phyloP scores from a whole-genome alignment of 108 stramenopile species.

The Chaetoceros muelleri region DNA sequence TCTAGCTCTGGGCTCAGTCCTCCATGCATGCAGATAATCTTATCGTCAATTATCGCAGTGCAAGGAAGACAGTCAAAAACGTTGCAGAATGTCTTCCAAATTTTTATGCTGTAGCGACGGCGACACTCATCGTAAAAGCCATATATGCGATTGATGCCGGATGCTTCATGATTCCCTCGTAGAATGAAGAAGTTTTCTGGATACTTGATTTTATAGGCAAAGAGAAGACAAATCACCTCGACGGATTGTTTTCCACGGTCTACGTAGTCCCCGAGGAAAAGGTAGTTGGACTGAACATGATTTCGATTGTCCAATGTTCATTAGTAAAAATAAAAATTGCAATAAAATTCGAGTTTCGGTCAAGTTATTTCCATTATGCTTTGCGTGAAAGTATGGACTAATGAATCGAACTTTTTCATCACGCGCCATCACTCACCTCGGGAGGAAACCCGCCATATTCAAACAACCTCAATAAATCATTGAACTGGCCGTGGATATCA shows the following conservation, averaged over 20 bases:
- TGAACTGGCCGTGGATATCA: conserved; percentile 84
- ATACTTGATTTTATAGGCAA: conserved; percentile 84
- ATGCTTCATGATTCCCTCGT: conserved; percentile 87
- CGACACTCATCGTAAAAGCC: conserved; percentile 91
- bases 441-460: conserved; percentile 77
- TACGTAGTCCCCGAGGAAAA: conserved; percentile 85
- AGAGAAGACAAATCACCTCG: conserved; percentile 77
- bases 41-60: conserved; percentile 86
- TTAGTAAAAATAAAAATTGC: background rate
- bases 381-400: no score
- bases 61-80: conserved; percentile 86
- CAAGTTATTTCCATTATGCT: no score
- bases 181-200: conserved; percentile 87
- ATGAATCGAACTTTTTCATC: no score
- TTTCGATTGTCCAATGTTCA: no score
- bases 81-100: conserved; percentile 90
- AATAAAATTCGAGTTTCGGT: no score
- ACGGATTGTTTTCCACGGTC: conserved; percentile 79
- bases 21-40: conserved; percentile 90
- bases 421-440: conserved; percentile 14
- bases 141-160: conserved; percentile 84
- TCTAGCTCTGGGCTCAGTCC: conserved; percentile 72
- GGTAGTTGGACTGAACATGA: conserved; percentile 65
- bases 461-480: conserved; percentile 73
- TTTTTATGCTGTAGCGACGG: conserved; percentile 72